Percentiles rank a stretch among this genome's conserved stretches.
These are phyloP conservation scores for Brachypodium distachyon DNA, from an alignment of 202 grass and related monocot species.

Conservation along the genomic window DNA sequence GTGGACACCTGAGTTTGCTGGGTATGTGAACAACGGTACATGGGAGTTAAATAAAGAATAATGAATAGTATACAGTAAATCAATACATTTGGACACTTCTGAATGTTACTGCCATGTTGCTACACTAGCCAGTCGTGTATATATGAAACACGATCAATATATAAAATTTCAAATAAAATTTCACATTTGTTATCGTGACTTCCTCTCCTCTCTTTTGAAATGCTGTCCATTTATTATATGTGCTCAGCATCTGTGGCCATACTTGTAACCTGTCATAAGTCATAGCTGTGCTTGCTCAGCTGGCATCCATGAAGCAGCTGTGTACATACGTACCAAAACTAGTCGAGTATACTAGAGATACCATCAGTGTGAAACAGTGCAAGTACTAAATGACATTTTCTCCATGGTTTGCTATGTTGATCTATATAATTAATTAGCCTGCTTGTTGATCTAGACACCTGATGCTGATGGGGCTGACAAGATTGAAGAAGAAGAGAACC, in stretches of 20 bases:
- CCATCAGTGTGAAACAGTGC: not conserved
- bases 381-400: conserved; percentile 7
- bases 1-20: not conserved
- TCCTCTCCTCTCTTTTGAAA: not conserved
- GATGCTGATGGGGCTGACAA: conserved; percentile 47
- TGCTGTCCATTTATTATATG: not conserved
- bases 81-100: not conserved
- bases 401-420: conserved; percentile 18
- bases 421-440: conserved; percentile 2
- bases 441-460: conserved; percentile 43
- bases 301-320: not conserved
- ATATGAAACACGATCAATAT: not conserved
- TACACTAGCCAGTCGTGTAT: not conserved
- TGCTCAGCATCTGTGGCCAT: not conserved
- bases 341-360: not conserved
- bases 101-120: not conserved
- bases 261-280: conserved; percentile 2
- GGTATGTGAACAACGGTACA: not conserved
- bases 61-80: not conserved
- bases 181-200: not conserved
- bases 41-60: conserved; percentile 2
- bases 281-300: not conserved
- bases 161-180: not conserved
- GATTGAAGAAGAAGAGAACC: conserved; percentile 65
- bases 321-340: not conserved